Evolutionary conservation across 139 green algal genomes (phyloP), one percentile per base, ranked within the genome.

Genomic region (Chlorella sp.): DNA sequence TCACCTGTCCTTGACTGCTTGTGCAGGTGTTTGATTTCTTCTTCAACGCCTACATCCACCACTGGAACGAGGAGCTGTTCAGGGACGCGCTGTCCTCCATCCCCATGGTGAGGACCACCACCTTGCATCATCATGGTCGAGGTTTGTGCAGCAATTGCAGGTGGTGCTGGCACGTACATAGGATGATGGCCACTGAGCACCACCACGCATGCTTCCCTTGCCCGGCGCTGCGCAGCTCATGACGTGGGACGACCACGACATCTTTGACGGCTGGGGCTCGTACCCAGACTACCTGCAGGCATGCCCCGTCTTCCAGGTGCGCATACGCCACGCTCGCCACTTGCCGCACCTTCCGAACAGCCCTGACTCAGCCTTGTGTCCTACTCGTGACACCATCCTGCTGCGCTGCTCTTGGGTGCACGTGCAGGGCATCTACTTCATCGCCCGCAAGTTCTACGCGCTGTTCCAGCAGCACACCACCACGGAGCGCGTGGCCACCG

Each of bases 381-480:
- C 61, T 2, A 27, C 32, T 68, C 32, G 36, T 14, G 27, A 26
- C 4, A 4, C 55, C 23, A 29, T 22, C 55, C 6, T 14, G 4
- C 55, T 31, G 55, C 55, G n/a, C n/a, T n/a, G n/a, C n/a, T n/a
- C n/a, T n/a, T n/a, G n/a, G n/a, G n/a, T n/a, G n/a, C n/a, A n/a
- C 35, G 10, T 23, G 36, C 61, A 80, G 33, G 82, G 82, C 62
- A 49, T 88, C 1, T 88, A 73, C 76, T 74, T 55, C 49, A 67
- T 79, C 42, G 80, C 80, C 20, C 72, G 78, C 67, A 82, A 81
- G 70, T 87, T 90, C 69, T 90, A 87, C 70, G 67, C 84, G 35
- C 68, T 90, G 17, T 90, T 87, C 78, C 85, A 90, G 75, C 80
- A 85, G 35, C 84, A 89, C 75, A 74, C 71, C 50, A 74, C 80